Percentiles rank a stretch among this genome's conserved stretches.
Conservation (phyloP, 2,329 filamentous ascomycete genomes). For the Dactylonectria macrodidyma region DNA sequence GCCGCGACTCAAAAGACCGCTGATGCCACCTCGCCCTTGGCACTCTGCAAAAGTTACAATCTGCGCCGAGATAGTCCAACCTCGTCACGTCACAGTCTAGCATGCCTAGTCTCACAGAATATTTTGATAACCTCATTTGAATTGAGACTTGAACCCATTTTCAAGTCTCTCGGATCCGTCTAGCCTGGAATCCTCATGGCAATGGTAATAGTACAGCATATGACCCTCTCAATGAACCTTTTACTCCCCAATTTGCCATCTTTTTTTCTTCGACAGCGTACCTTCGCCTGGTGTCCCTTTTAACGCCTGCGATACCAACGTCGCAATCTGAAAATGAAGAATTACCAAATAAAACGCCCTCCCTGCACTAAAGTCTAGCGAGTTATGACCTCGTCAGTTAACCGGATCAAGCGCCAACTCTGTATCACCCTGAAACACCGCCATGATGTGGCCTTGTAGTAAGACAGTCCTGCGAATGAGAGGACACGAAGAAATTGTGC, state of each 20-base stretch:
- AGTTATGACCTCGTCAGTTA: constrained; percentile 15
- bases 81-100: neutral
- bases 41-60: constrained; percentile 34
- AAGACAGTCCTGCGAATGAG: constrained; percentile 31
- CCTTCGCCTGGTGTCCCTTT: constrained; percentile 33
- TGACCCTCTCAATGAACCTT: constrained; percentile 15
- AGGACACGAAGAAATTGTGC: constrained; percentile 14
- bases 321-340: constrained; percentile 41
- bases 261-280: constrained; percentile 27
- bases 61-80: neutral
- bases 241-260: constrained; percentile 24
- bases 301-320: constrained; percentile 50
- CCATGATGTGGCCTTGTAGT: constrained; percentile 28
- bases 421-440: constrained; percentile 39
- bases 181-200: constrained; percentile 9
- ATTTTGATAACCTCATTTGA: neutral
- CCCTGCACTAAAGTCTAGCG: constrained; percentile 35
- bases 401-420: constrained; percentile 31
- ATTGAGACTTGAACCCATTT: constrained; percentile 21
- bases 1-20: constrained; percentile 27
- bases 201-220: constrained; percentile 23
- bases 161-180: constrained; percentile 18
- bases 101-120: constrained; percentile 8
- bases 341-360: constrained; percentile 27
- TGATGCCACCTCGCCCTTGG: constrained; percentile 34